These are phyloP conservation scores for Calocybe indica DNA, from an alignment of 768 basidiomycete genomes.

Conservation along the genomic window DNA sequence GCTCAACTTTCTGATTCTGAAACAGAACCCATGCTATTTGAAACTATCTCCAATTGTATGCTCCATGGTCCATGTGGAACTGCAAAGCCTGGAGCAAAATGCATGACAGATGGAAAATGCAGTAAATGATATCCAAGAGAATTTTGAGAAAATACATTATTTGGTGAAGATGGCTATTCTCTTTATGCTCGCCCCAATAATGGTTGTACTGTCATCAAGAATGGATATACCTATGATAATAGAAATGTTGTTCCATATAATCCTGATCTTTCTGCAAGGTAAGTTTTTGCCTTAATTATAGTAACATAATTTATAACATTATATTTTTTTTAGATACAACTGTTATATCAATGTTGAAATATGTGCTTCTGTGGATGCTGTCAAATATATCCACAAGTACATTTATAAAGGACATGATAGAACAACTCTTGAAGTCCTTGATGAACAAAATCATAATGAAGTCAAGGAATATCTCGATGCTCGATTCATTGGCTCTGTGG, in stretches of 20 bases:
- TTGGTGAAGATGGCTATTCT: constrained; percentile 37
- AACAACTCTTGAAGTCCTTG: constrained; percentile 26
- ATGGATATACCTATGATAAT: constrained; percentile 24
- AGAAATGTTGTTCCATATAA: constrained; percentile 35
- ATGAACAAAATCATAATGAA: no score
- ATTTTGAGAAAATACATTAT: constrained; percentile 24
- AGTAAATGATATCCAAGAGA: constrained; percentile 37
- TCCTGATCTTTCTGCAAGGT: no score
- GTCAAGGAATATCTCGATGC: constrained; percentile 26
- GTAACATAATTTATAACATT: no score
- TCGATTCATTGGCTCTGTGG: constrained; percentile 29
- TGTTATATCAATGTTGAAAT: constrained; percentile 50
- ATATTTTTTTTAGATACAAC: no score
- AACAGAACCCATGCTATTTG: constrained; percentile 31
- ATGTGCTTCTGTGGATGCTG: constrained; percentile 24
- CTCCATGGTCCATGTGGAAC: constrained; percentile 45
- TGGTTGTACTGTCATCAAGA: constrained; percentile 19
- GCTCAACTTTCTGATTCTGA: constrained; percentile 31
- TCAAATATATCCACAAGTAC: constrained; percentile 46
- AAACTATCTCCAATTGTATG: constrained; percentile 35
- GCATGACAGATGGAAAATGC: constrained; percentile 40
- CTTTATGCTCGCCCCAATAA: constrained; percentile 27
- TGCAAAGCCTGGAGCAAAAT: constrained; percentile 18
- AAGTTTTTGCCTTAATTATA: no score
- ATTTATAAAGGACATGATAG: constrained; percentile 43